phyloP scores from a whole-genome alignment of 139 green algal species.

The Chlamydomonas sp. region DNA sequence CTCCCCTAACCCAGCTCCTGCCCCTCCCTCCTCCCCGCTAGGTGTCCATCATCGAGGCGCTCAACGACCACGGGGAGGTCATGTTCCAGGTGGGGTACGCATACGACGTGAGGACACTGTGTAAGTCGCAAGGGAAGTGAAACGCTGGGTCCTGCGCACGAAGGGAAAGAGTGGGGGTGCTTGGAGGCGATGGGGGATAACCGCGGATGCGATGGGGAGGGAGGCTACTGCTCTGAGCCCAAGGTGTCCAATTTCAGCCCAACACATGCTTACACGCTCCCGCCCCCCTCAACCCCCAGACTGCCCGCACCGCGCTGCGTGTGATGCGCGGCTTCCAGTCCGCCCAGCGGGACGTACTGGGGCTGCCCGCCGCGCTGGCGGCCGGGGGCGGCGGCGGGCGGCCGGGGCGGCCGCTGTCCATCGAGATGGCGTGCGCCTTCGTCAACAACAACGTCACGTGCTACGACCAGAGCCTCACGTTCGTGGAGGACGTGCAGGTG shows the following conservation, averaged over 20 bases:
- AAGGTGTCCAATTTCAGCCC: neutral
- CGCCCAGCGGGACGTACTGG: conserved; percentile 40
- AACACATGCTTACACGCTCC: neutral
- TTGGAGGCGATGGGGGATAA: conserved; percentile 30
- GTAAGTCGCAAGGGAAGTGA: too few relatives aligned
- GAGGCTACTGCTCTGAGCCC: neutral
- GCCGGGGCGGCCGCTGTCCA: neutral
- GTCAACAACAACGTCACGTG: conserved; percentile 89
- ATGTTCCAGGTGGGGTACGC: conserved; percentile 37
- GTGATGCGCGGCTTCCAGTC: conserved; percentile 46
- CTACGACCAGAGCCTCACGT: conserved; percentile 81
- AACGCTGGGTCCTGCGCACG: too few relatives aligned
- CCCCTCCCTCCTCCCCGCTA: neutral
- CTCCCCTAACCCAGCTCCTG: neutral
- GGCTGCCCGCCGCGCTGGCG: neutral
- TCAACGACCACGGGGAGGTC: conserved; percentile 46
- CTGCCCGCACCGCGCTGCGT: neutral
- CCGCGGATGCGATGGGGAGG: conserved; percentile 54
- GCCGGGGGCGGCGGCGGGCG: neutral
- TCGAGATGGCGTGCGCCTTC: conserved; percentile 79
- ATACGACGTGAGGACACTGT: neutral
- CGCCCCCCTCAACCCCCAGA: neutral
- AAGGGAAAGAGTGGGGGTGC: too few relatives aligned
- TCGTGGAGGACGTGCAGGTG: conserved; percentile 74
- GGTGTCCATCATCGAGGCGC: conserved; percentile 21